Conservation (phyloP, 2,329 filamentous ascomycete genomes). For the Diaporthe helianthi region DNA sequence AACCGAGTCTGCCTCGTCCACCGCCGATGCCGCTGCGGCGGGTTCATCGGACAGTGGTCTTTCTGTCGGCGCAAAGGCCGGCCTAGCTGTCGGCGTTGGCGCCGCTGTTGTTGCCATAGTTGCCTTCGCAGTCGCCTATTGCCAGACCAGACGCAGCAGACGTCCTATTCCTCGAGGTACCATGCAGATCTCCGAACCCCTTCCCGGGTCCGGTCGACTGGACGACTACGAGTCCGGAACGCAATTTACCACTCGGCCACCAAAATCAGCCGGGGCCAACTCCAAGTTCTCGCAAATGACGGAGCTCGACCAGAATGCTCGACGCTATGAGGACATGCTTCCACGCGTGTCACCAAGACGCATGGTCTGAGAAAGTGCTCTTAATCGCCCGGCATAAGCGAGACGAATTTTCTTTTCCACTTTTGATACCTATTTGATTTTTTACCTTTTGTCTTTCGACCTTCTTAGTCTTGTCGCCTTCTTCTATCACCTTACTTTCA, state of each 20-base stretch:
- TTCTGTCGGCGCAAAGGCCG: constrained; percentile 54
- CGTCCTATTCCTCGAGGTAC: constrained; percentile 37
- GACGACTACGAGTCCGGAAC: constrained; percentile 47
- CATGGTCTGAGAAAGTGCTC: constrained; percentile 42
- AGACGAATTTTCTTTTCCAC: constrained; percentile 11
- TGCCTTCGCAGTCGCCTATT: constrained; percentile 49
- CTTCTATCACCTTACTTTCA: constrained; percentile 23
- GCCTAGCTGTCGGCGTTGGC: constrained; percentile 56
- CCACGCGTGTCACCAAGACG: constrained; percentile 56
- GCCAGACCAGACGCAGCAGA: constrained; percentile 45
- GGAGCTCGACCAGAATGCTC: constrained; percentile 59
- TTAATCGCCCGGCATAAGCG: constrained; percentile 5
- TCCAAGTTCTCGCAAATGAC: constrained; percentile 38
- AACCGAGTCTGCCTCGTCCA: constrained; percentile 1
- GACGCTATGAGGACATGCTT: constrained; percentile 65
- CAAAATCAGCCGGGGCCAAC: constrained; percentile 18
- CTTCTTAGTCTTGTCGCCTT: constrained; percentile 5
- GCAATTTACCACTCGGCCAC: constrained; percentile 45
- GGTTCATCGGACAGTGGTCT: constrained; percentile 38
- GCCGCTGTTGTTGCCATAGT: constrained; percentile 50
- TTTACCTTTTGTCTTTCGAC: background rate
- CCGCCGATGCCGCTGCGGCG: constrained; percentile 34
- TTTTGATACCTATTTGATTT: constrained; percentile 31
- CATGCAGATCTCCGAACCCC: constrained; percentile 59
- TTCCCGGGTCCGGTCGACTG: constrained; percentile 53